Conservation (phyloP, 352 stramenopile genomes). For the Blastocystis sp. region DNA sequence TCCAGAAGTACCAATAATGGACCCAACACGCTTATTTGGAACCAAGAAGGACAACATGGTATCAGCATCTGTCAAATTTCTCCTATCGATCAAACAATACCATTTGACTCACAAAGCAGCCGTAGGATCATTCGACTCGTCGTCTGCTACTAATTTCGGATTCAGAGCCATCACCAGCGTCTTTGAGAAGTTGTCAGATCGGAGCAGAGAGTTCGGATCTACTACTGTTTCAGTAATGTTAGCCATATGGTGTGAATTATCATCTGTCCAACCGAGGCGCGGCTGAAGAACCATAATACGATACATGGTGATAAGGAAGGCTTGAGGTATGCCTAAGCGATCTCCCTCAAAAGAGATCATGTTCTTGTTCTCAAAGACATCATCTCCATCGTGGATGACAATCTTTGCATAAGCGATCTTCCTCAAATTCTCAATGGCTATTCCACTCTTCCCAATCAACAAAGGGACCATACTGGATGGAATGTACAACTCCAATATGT, state of each 20-base stretch:
- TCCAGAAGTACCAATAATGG: slow-evolving; percentile 20
- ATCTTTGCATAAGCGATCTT: neutral
- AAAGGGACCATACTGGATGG: neutral
- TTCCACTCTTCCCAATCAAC: slow-evolving; percentile 28
- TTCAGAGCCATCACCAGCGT: slow-evolving; percentile 14
- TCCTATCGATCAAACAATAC: neutral
- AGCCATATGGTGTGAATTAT: neutral
- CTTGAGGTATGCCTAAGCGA: neutral
- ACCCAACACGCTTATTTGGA: slow-evolving; percentile 11
- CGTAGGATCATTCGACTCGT: neutral
- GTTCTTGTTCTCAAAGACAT: neutral
- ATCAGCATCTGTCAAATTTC: neutral
- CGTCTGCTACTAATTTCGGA: neutral
- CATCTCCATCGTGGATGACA: neutral
- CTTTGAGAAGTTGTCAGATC: slow-evolving; percentile 17
- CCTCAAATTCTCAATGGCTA: slow-evolving; percentile 34
- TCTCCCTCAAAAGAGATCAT: neutral
- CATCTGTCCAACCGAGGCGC: neutral
- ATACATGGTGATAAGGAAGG: slow-evolving; percentile 3
- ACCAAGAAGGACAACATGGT: slow-evolving; percentile 21
- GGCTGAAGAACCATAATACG: slow-evolving; percentile 27
- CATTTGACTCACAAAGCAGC: neutral
- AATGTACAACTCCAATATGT: neutral
- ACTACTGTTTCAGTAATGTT: neutral
- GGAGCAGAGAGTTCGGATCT: neutral